Evolutionary conservation across 192 early-diverging fungal genomes (phyloP), one percentile per base, ranked within the genome.

Genomic region (Coemansia sp.): DNA sequence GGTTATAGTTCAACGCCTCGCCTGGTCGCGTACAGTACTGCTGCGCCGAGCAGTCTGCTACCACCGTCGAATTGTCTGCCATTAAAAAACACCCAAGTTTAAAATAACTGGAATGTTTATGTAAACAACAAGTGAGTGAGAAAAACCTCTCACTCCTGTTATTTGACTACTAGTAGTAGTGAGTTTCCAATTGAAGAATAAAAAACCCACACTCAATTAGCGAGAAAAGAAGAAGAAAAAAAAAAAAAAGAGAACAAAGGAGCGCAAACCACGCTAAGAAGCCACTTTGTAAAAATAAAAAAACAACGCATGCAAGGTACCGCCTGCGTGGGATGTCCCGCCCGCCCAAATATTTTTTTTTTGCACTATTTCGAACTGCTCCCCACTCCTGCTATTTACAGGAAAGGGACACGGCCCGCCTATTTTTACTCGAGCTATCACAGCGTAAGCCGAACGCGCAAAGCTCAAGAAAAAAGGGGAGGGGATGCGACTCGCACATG

Each of bases 41-140:
- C 59, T 33, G 37, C 8, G 73, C 44, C 44, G 78, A 75, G 70
- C 78, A 81, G 37, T 81, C 64, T 34, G 62, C 46, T 21, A 80
- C 73, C 2, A 63, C 60, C 21, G 68, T 67, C 66, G 35, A 67
- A 31, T 54, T 54, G 19, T 54, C 51, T 45, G 59, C 67, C 65
- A 67, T 67, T 56, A 56, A 33, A 27, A 27, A 27, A 27, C 24
- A 27, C 24, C 24, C 24, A 27, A 27, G 0, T 27, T 27, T 27
- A 27, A 27, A 27, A 27, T 27, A 27, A 27, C 24, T 27, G 24
- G 0, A 1, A 27, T 27, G 24, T 27, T 27, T 59, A 37, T 46
- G 46, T 21, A 71, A 53, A 71, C 48, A 61, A 40, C 33, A 63
- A 62, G 41, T 10, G 36, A 64, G 64, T 56, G 63, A 56, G 27